Evolutionary conservation across 2,329 filamentous ascomycete species (phyloP).

Genomic region (Aspergillus eucalypticola): DNA sequence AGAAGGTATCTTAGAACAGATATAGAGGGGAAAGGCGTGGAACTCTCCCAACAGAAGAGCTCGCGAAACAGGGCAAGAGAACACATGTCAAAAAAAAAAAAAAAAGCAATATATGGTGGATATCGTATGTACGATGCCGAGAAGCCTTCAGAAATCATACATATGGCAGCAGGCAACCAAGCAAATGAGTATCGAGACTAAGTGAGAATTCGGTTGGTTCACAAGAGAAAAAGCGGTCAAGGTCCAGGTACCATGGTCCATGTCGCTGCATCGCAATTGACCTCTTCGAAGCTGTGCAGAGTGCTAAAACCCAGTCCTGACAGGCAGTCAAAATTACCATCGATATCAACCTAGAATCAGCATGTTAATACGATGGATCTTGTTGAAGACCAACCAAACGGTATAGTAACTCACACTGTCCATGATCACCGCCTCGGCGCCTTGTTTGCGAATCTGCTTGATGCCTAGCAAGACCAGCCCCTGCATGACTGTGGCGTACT

Average conservation of each 20-base stretch:
- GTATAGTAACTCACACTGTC: conserved; percentile 67
- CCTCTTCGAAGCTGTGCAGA: conserved; percentile 78
- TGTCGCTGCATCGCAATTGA: conserved; percentile 66
- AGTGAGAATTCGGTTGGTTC: neutral
- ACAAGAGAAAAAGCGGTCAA: conserved; percentile 7
- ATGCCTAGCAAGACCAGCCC: conserved; percentile 78
- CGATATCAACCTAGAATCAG: conserved; percentile 62
- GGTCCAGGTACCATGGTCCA: conserved; percentile 57
- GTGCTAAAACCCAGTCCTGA: conserved; percentile 78
- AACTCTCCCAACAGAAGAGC: neutral
- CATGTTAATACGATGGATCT: conserved; percentile 17
- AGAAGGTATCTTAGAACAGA: neutral
- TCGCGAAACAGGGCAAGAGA: neutral
- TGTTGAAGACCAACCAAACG: neutral
- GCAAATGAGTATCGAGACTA: neutral
- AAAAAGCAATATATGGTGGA: conserved; percentile 13
- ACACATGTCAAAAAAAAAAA: neutral
- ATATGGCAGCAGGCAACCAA: neutral
- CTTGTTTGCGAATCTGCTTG: conserved; percentile 77
- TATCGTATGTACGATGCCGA: conserved; percentile 12
- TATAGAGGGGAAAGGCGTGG: neutral
- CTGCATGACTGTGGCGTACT: conserved; percentile 72
- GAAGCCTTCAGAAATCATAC: neutral
- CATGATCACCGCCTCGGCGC: conserved; percentile 70
- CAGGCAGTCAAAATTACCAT: conserved; percentile 72